Percentiles rank a stretch among this genome's conserved stretches.
Evolutionary conservation across 2,329 filamentous ascomycete genomes (phyloP).

Genomic region (Sporothrix pallida): DNA sequence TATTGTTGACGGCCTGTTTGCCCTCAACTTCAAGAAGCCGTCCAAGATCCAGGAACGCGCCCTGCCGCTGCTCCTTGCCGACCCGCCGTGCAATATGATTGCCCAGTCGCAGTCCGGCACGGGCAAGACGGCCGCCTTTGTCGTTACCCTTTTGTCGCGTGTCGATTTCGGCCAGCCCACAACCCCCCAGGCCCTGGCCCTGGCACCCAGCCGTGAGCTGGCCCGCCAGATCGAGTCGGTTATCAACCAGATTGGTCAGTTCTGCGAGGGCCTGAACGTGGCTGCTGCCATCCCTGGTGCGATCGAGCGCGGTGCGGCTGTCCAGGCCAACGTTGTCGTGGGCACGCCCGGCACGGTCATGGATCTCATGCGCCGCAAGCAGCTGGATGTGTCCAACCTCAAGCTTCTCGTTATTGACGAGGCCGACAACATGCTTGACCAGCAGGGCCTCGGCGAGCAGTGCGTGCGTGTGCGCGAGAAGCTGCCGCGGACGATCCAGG

Average conservation of each 20-base stretch:
- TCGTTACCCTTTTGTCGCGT: constrained; percentile 87
- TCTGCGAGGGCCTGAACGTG: constrained; percentile 75
- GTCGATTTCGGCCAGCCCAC: constrained; percentile 73
- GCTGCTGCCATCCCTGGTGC: constrained; percentile 83
- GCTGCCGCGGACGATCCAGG: constrained; percentile 77
- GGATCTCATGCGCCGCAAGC: constrained; percentile 79
- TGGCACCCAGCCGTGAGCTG: constrained; percentile 92
- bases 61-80: constrained; percentile 81
- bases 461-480: constrained; percentile 87
- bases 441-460: constrained; percentile 93
- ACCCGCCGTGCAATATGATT: constrained; percentile 93
- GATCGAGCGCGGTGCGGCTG: constrained; percentile 68
- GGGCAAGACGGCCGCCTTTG: constrained; percentile 96
- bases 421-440: constrained; percentile 98
- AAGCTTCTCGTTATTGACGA: constrained; percentile 91
- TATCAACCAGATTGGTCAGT: constrained; percentile 80
- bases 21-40: constrained; percentile 89
- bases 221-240: constrained; percentile 93
- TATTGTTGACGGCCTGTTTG: constrained; percentile 77
- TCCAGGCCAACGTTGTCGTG: constrained; percentile 81
- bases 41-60: constrained; percentile 98
- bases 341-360: constrained; percentile 93
- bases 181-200: constrained; percentile 81
- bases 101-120: constrained; percentile 99
- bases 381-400: constrained; percentile 73